These are phyloP conservation scores for Podospora fimiseda DNA, from an alignment of 495 filamentous ascomycete genomes.

Conservation along the genomic window DNA sequence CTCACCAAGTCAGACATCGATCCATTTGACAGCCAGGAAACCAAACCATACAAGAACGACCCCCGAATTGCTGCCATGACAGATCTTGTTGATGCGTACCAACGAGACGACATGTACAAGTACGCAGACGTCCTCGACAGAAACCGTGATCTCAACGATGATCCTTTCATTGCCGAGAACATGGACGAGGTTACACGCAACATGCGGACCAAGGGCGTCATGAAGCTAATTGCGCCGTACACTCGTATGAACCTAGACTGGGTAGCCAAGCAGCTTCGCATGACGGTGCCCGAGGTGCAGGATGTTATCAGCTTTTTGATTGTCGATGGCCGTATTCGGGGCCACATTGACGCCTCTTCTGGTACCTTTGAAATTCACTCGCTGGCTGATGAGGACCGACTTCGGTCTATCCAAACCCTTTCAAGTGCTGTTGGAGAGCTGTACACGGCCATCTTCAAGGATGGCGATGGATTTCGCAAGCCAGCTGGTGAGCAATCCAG, in stretches of 20 bases:
- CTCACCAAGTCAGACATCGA: constrained; percentile 99
- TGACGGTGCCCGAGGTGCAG: constrained; percentile 76
- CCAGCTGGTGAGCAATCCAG: constrained; percentile 8
- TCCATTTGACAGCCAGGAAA: constrained; percentile 97
- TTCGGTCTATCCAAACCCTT: constrained; percentile 69
- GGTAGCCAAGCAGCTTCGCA: constrained; percentile 78
- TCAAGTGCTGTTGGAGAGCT: constrained; percentile 58
- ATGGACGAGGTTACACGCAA: constrained; percentile 98
- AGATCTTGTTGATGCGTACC: constrained; percentile 91
- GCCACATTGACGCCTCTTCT: constrained; percentile 80
- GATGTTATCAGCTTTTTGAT: constrained; percentile 93
- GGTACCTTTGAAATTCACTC: constrained; percentile 78
- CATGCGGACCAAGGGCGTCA: constrained; percentile 91
- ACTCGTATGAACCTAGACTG: constrained; percentile 82
- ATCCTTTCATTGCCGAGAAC: constrained; percentile 97
- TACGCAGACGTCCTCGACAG: constrained; percentile 84
- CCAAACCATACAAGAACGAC: constrained; percentile 97
- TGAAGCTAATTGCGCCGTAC: constrained; percentile 92
- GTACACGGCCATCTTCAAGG: constrained; percentile 59
- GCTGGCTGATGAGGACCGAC: constrained; percentile 64
- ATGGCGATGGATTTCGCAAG: constrained; percentile 60
- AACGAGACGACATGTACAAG: constrained; percentile 85
- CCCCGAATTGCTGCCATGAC: constrained; percentile 95
- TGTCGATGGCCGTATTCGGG: constrained; percentile 76
- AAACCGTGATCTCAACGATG: constrained; percentile 81